Conservation (phyloP, 2,329 filamentous ascomycete genomes). For the Rhinocladiella similis region DNA sequence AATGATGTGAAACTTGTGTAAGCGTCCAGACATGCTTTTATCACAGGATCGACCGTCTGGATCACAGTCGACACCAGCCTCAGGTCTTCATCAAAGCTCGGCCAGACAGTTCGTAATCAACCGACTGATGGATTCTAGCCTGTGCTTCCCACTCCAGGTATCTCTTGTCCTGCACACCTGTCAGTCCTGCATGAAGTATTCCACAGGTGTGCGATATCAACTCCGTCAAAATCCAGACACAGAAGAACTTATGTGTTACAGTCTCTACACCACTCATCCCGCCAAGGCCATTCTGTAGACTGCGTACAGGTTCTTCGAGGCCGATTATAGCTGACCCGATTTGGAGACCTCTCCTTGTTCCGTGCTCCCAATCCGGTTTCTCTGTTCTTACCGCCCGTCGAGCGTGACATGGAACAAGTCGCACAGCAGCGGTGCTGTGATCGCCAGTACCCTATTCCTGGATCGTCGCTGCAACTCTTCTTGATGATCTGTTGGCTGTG, state of each 20-base stretch:
- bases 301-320: slow-evolving; percentile 4
- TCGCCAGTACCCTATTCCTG: slow-evolving; percentile 3
- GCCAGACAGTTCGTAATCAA: not conserved
- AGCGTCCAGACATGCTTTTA: not conserved
- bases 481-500: not conserved
- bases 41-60: not conserved
- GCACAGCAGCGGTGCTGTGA: slow-evolving; percentile 1
- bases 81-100: not conserved
- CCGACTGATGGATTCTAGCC: not conserved
- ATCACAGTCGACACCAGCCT: not conserved
- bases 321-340: slow-evolving; percentile 6
- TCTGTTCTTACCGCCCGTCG: slow-evolving; percentile 8
- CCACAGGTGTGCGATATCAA: not conserved
- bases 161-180: not conserved
- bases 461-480: not conserved
- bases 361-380: slow-evolving; percentile 15
- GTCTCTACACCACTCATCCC: slow-evolving; percentile 15
- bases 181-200: not conserved
- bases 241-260: slow-evolving; percentile 4
- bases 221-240: slow-evolving; percentile 4
- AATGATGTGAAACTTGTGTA: not conserved
- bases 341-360: slow-evolving; percentile 5
- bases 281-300: slow-evolving; percentile 7
- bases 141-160: not conserved
- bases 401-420: slow-evolving; percentile 4